These are phyloP conservation scores for Trichoderma sp. DNA, from an alignment of 2,329 filamentous ascomycete species.

Conservation along the genomic window DNA sequence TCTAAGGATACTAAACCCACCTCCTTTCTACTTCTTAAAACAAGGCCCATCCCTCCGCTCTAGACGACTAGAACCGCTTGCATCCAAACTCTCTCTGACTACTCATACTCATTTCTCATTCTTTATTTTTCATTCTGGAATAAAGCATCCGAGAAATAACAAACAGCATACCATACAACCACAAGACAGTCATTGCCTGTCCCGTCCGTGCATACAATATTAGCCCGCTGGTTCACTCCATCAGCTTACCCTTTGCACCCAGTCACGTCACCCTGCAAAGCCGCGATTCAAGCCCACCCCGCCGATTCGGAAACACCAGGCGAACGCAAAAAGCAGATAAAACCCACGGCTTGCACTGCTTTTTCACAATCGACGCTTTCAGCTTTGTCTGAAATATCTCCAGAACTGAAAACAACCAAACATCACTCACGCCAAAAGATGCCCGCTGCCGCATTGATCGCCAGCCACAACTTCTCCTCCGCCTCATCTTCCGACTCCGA, in stretches of 20 bases:
- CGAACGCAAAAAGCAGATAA: background rate
- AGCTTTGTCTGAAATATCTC: background rate
- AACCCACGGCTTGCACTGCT: background rate
- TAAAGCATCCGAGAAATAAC: background rate
- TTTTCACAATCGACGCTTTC: background rate
- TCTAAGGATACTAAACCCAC: background rate
- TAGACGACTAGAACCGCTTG: background rate
- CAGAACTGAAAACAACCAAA: background rate
- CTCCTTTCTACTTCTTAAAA: conserved; percentile 19
- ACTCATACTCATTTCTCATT: background rate
- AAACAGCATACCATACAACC: background rate
- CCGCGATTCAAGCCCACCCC: conserved; percentile 15
- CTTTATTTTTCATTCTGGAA: background rate
- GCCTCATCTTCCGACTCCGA: conserved; percentile 45
- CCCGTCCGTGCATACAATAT: background rate
- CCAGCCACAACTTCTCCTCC: conserved; percentile 30
- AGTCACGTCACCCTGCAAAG: conserved; percentile 12
- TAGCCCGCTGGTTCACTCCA: background rate
- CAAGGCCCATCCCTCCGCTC: conserved; percentile 20
- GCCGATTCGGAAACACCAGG: background rate
- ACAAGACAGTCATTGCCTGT: background rate
- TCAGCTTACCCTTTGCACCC: background rate
- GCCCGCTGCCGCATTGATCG: conserved; percentile 18
- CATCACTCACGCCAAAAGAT: background rate
- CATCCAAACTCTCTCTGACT: background rate